These are phyloP conservation scores for Wilcoxina mikolae DNA, from an alignment of 495 filamentous ascomycete genomes.

Conservation along the genomic window DNA sequence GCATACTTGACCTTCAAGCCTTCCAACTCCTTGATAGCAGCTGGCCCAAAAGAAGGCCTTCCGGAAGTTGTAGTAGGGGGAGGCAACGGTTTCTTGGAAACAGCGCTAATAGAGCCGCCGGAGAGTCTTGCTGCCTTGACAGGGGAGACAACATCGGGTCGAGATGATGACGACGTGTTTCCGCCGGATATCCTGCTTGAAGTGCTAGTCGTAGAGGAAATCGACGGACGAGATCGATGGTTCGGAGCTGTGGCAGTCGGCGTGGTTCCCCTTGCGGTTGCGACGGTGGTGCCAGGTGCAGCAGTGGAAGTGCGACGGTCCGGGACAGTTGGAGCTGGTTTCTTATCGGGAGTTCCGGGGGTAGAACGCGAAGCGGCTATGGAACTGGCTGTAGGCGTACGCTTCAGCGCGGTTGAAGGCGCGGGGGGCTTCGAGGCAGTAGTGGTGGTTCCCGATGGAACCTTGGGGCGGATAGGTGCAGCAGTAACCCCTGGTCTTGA, in stretches of 20 bases:
- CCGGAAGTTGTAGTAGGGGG: slow-evolving; percentile 1
- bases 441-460: neutral
- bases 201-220: slow-evolving; percentile 12
- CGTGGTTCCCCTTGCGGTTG: neutral
- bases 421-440: slow-evolving; percentile 1
- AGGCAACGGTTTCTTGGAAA: slow-evolving; percentile 15
- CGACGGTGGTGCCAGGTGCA: neutral
- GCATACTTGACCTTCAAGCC: slow-evolving; percentile 14
- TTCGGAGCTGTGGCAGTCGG: neutral
- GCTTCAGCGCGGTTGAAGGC: slow-evolving; percentile 10
- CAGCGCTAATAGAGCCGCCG: slow-evolving; percentile 4
- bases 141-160: slow-evolving; percentile 12
- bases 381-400: slow-evolving; percentile 10
- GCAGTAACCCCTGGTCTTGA: slow-evolving; percentile 12
- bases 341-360: slow-evolving; percentile 15
- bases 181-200: slow-evolving; percentile 8
- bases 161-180: slow-evolving; percentile 12
- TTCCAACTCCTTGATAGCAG: slow-evolving; percentile 21
- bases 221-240: slow-evolving; percentile 18
- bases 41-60: slow-evolving; percentile 1
- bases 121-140: slow-evolving; percentile 16
- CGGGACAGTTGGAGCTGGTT: slow-evolving; percentile 1
- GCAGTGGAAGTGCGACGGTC: slow-evolving; percentile 13
- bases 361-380: neutral
- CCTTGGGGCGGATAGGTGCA: slow-evolving; percentile 6